Evolutionary conservation across 1,284 basidiomycete genomes (phyloP), one percentile per base, ranked within the genome.

Genomic region (Austroboletus novae-zelandiae): DNA sequence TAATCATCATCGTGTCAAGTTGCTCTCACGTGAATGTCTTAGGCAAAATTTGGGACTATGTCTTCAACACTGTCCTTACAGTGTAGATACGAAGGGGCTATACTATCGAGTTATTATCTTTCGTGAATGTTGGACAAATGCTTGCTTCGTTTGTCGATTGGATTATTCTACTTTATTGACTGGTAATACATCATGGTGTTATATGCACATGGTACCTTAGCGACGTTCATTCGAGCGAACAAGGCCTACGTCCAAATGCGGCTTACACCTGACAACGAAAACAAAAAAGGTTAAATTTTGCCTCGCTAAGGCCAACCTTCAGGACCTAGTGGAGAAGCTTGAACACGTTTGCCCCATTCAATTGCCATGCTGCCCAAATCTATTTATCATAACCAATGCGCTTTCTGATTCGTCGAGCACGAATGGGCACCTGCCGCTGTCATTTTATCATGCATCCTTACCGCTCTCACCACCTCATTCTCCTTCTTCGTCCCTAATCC

Each of bases 31-130:
- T 13, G 34, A 10, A 42, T 45, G 44, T 47, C 49, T 4, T 74
- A 75, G 87, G 86, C 72, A 96, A 96, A 74, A 75, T 99, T 41
- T 99, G 96, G 96, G 96, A 98, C 69, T 77, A 84, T 64, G 82
- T 96, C 23, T 98, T 98, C 72, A 88, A 86, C 66, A 98, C 95
- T 5, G 76, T 89, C 37, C 75, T 94, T 15, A 76, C 76, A 5
- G 74, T 90, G 32, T 89, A 37, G 45, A 32, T 4, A 11, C 29
- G n/a, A 7, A 37, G 15, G 2, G 9, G 20, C 17, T 7, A 4
- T 9, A 20, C 6, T n/a, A 18, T 9, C 5, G 35, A 13, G 23
- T 9, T 29, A 13, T 15, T 4, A 59, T 52, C 25, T 47, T 45
- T 47, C 37, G 11, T 9, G 25, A 9, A 46, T 2, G 34, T 18